These are phyloP conservation scores for Colletotrichum limetticola DNA, from an alignment of 2,329 filamentous ascomycete genomes.

Conservation along the genomic window DNA sequence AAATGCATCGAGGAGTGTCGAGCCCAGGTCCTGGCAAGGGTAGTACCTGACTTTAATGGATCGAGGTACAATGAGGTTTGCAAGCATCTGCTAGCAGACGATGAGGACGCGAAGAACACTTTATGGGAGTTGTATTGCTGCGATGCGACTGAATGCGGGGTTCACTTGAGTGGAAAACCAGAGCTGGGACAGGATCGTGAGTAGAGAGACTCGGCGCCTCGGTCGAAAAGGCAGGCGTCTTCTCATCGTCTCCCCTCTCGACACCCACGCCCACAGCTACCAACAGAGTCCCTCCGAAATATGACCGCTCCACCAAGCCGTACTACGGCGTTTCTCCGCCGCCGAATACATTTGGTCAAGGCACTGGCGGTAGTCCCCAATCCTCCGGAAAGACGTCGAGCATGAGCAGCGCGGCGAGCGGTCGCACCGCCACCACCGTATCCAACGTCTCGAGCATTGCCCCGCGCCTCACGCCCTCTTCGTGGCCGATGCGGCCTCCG, in stretches of 20 bases:
- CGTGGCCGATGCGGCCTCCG: conserved; percentile 47
- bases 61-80: conserved; percentile 46
- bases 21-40: conserved; percentile 43
- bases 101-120: conserved; percentile 37
- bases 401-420: conserved; percentile 30
- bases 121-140: conserved; percentile 63
- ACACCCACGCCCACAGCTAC: conserved; percentile 40
- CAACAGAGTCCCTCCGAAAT: conserved; percentile 48
- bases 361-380: background rate
- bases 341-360: background rate
- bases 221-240: conserved; percentile 29
- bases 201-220: conserved; percentile 37
- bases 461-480: conserved; percentile 31
- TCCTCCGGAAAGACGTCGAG: conserved; percentile 11
- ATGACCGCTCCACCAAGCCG: conserved; percentile 39
- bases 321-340: background rate
- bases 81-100: conserved; percentile 43
- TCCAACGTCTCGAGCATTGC: conserved; percentile 9
- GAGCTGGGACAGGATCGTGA: conserved; percentile 56
- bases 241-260: conserved; percentile 51
- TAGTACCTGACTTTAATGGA: conserved; percentile 42
- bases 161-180: conserved; percentile 45
- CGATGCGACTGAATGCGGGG: conserved; percentile 61
- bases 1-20: conserved; percentile 49
- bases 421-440: background rate